Base-by-base conservation (phyloP, 75 land plant species). In the Sequoiadendron giganteum region DNA sequence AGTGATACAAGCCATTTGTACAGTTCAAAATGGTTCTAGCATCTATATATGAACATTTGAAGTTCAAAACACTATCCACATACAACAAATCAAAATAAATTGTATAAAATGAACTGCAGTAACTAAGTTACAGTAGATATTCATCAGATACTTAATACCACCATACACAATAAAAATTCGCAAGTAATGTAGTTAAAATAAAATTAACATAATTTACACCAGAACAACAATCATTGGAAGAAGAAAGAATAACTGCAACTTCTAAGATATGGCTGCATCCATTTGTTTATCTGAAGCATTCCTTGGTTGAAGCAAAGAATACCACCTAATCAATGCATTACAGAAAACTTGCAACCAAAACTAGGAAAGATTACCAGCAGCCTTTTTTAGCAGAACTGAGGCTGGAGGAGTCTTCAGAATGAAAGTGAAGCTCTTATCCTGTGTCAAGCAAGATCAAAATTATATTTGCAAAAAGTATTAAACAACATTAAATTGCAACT, bases 391-490 rank as follows among this genome's bases (percentile, higher is more conserved):
- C 84, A 97, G 87, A 91, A 97, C 93, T 36, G 98, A 97, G n/a
- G 99, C 99, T 34, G 99, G 99, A 1, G 99, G 99, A 40, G 99
- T 98, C 96, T 98, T 98, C 88, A 98, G 86, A 45, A 98, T 85
- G 76, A 98, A 98, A 40, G 98, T 96, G 90, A 98, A 96, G 88
- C 99, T 98, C 85, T 91, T 96, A 90, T 98, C 99, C 99, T 97
- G 94, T 68, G 42, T 9, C 15, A 89, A 82, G 43, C 32, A 3
- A 42, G n/a, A 42, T 42, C 45, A 42, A 42, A 47, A 79, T 40
- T 82, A 42, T 25, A 82, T 21, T 45, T 82, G 34, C 32, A 82
- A 47, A 28, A 30, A 47, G 34, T 82, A 47, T 75, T 34, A 75
- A 34, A 34, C 76, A 32, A 45, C n/a, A 25, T 32, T 28, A 82